These are phyloP conservation scores for Leptosphaerulina australis DNA, from an alignment of 2,329 filamentous ascomycete genomes.

Conservation along the genomic window DNA sequence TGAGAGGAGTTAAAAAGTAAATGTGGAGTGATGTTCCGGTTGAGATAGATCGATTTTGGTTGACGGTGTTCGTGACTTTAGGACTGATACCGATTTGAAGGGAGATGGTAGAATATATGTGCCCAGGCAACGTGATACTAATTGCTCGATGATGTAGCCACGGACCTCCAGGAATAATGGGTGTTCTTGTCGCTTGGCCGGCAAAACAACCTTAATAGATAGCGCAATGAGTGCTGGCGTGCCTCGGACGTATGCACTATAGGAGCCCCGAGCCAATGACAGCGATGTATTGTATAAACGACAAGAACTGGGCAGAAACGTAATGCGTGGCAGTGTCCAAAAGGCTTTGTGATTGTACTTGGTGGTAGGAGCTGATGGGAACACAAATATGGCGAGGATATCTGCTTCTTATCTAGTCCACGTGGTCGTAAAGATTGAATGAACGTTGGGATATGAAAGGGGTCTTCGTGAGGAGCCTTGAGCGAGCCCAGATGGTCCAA, in stretches of 20 bases:
- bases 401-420: slow-evolving; percentile 8
- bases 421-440: slow-evolving; percentile 9
- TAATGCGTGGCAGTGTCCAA: not conserved
- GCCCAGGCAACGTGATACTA: slow-evolving; percentile 30
- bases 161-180: not conserved
- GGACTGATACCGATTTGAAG: not conserved
- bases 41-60: not conserved
- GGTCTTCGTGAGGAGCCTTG: slow-evolving; percentile 10
- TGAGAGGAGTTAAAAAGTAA: not conserved
- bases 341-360: not conserved
- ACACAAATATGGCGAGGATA: slow-evolving; percentile 1
- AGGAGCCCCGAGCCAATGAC: slow-evolving; percentile 10
- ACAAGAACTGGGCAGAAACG: slow-evolving; percentile 7
- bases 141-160: slow-evolving; percentile 41
- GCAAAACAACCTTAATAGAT: slow-evolving; percentile 30
- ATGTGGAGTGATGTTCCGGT: not conserved
- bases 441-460: slow-evolving; percentile 10
- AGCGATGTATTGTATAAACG: slow-evolving; percentile 1
- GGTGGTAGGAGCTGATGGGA: not conserved
- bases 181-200: slow-evolving; percentile 24
- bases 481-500: no score
- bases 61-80: not conserved
- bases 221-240: slow-evolving; percentile 28
- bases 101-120: slow-evolving; percentile 35
- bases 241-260: slow-evolving; percentile 24